phyloP scores from a whole-genome alignment of 345 rosid genomes.

The Rubroshorea leprosula region DNA sequence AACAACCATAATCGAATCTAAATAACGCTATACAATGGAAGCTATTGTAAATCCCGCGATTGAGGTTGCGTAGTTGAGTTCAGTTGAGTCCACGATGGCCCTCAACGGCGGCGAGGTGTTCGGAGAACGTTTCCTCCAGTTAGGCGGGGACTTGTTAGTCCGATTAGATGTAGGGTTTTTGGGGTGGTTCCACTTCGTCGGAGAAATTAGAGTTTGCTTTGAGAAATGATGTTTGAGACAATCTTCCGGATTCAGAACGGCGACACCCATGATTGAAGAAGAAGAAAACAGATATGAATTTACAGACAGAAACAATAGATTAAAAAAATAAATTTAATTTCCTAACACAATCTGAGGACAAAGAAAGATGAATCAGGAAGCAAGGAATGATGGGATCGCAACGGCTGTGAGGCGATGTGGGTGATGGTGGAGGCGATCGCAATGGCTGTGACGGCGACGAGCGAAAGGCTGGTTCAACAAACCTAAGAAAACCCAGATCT shows the following conservation, averaged over 20 bases:
- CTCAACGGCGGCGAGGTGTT: slow-evolving; percentile 20
- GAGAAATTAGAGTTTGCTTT: slow-evolving; percentile 13
- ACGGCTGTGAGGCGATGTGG: too few relatives aligned
- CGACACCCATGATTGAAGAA: slow-evolving; percentile 49
- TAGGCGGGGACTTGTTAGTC: slow-evolving; percentile 23
- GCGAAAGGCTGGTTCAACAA: too few relatives aligned
- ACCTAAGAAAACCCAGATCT: too few relatives aligned
- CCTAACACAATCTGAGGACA: not conserved
- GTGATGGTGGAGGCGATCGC: too few relatives aligned
- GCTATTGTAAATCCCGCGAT: too few relatives aligned
- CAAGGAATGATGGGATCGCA: too few relatives aligned
- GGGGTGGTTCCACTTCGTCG: slow-evolving; percentile 27
- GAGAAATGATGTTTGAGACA: slow-evolving; percentile 30
- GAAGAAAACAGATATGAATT: not conserved
- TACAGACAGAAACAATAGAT: too few relatives aligned
- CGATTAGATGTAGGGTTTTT: slow-evolving; percentile 25
- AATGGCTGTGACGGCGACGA: too few relatives aligned
- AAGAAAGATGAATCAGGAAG: too few relatives aligned
- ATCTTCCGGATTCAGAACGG: slow-evolving; percentile 52
- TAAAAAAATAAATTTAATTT: too few relatives aligned
- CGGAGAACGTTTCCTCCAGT: slow-evolving; percentile 35
- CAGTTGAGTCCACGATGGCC: slow-evolving; percentile 19
- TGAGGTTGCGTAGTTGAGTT: not conserved
- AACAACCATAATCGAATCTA: too few relatives aligned
- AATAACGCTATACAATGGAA: too few relatives aligned